Percentiles rank a stretch among this genome's conserved stretches.
Conservation (phyloP, 2,329 filamentous ascomycete genomes). For the Monosporascus ibericus region DNA sequence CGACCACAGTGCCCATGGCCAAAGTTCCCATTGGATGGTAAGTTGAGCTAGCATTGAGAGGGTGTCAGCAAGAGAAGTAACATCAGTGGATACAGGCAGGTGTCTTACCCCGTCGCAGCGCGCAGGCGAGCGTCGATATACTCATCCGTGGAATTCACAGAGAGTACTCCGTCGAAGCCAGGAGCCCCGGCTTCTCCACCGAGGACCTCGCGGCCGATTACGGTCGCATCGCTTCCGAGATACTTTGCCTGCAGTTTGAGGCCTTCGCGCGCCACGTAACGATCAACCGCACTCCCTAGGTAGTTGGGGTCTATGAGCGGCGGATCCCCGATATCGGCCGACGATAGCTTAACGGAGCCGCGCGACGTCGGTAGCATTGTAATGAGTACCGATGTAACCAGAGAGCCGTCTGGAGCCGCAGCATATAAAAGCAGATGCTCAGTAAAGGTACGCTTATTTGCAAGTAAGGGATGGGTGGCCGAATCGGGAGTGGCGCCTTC, state of each 20-base stretch:
- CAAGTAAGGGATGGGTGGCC: slow-evolving; percentile 25
- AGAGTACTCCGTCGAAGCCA: slow-evolving; percentile 9
- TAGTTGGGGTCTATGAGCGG: slow-evolving; percentile 25
- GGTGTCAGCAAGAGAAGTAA: background rate
- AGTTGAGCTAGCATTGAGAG: slow-evolving; percentile 9
- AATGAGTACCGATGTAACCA: slow-evolving; percentile 10
- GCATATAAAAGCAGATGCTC: slow-evolving; percentile 9
- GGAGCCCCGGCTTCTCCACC: slow-evolving; percentile 15
- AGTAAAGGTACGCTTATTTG: slow-evolving; percentile 6
- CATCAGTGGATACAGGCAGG: background rate
- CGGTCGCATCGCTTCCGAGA: slow-evolving; percentile 10
- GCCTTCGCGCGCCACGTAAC: slow-evolving; percentile 21
- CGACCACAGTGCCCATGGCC: slow-evolving; percentile 28
- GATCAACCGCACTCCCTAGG: slow-evolving; percentile 22
- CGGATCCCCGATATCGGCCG: slow-evolving; percentile 6
- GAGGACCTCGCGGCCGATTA: slow-evolving; percentile 19
- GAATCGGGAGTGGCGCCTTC: slow-evolving; percentile 25
- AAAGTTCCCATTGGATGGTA: slow-evolving; percentile 24
- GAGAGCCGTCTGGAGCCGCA: slow-evolving; percentile 6
- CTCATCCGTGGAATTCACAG: slow-evolving; percentile 6
- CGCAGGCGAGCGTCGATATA: slow-evolving; percentile 10
- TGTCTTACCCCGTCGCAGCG: slow-evolving; percentile 5
- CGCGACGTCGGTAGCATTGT: slow-evolving; percentile 20
- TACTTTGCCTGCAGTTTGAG: slow-evolving; percentile 18
- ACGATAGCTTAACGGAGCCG: slow-evolving; percentile 18